A percentile compares a stretch with the other conserved stretches of the same genome.
Evolutionary conservation across 305 asterid genomes (phyloP).

Genomic region (Salvia sclarea): DNA sequence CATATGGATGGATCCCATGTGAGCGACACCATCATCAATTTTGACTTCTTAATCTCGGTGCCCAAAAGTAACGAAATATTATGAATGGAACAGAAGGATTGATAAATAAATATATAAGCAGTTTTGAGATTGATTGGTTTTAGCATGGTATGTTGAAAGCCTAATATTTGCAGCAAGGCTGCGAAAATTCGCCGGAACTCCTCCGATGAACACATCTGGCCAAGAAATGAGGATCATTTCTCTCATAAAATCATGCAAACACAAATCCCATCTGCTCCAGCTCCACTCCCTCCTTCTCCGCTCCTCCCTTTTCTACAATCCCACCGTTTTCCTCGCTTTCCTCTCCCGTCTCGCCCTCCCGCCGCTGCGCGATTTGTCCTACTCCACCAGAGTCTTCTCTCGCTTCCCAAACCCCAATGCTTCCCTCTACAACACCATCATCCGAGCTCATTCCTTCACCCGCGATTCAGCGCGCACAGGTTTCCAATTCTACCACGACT

Average conservation of each 20-base stretch:
- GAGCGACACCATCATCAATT: too few species aligned
- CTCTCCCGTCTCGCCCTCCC: constrained; percentile 57
- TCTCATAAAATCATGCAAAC: constrained; percentile 54
- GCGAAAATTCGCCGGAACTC: constrained; percentile 17
- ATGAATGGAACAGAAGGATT: too few species aligned
- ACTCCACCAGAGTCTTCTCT: constrained; percentile 46
- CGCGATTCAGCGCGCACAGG: constrained; percentile 50
- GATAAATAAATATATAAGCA: too few species aligned
- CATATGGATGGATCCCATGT: too few species aligned
- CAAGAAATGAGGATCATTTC: constrained; percentile 46
- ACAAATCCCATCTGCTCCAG: constrained; percentile 55
- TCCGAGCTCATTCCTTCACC: constrained; percentile 59
- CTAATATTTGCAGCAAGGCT: not conserved
- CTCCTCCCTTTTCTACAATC: constrained; percentile 46
- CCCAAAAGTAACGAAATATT: too few species aligned
- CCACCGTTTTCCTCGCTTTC: constrained; percentile 55
- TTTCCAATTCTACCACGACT: constrained; percentile 46
- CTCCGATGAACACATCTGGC: constrained; percentile 37
- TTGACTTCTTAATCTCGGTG: too few species aligned
- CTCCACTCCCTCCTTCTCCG: constrained; percentile 65
- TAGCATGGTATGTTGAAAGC: not conserved
- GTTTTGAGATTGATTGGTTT: not conserved
- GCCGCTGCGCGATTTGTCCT: constrained; percentile 54
- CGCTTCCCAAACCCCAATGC: constrained; percentile 50
- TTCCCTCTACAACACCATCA: constrained; percentile 54